Evolutionary conservation across 2,329 filamentous ascomycete species (phyloP).

Genomic region (Penicillium digitatum): DNA sequence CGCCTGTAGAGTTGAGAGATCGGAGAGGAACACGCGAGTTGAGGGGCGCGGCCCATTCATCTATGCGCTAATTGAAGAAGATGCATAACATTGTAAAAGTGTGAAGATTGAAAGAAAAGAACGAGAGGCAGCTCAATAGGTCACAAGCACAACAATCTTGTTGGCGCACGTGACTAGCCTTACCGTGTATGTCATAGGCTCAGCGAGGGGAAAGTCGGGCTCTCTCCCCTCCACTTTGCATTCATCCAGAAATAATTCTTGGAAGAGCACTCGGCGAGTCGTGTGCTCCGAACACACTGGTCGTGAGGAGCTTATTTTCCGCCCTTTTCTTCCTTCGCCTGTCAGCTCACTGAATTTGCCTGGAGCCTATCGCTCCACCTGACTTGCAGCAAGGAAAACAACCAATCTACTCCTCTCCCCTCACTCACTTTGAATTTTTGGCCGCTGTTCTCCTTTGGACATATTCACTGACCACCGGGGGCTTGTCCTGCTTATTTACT

Average conservation of each 20-base stretch:
- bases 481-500: neutral
- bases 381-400: conserved; percentile 16
- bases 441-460: conserved; percentile 7
- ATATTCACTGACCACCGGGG: neutral
- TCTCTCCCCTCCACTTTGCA: conserved; percentile 21
- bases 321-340: neutral
- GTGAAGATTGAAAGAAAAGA: conserved; percentile 1
- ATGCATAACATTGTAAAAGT: conserved; percentile 1
- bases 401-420: conserved; percentile 7
- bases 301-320: neutral
- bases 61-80: conserved; percentile 2
- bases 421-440: conserved; percentile 1
- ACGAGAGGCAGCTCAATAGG: neutral
- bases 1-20: conserved; percentile 50
- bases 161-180: conserved; percentile 33
- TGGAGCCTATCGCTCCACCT: conserved; percentile 20
- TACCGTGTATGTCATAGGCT: conserved; percentile 37
- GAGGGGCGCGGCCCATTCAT: conserved; percentile 60
- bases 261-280: neutral
- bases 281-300: neutral
- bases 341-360: conserved; percentile 2
- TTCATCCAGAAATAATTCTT: conserved; percentile 10
- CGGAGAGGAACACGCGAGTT: conserved; percentile 60
- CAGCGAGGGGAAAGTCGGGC: conserved; percentile 30
- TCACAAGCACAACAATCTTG: neutral